Evolutionary conservation across 1,284 basidiomycete species (phyloP).

Genomic region (Pseudozyma thailandica): DNA sequence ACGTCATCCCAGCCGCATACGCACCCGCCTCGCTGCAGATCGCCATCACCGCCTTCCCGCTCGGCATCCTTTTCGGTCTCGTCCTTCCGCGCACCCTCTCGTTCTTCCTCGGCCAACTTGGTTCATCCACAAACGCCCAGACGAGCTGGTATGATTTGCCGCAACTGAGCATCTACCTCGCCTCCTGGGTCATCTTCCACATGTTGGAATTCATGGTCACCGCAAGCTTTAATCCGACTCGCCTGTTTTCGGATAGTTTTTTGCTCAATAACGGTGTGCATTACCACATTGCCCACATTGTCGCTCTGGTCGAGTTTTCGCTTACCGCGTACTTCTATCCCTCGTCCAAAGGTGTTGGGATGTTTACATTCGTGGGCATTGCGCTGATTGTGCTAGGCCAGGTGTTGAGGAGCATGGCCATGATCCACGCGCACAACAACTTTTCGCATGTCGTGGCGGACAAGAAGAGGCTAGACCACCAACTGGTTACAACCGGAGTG

Average conservation of each 20-base stretch:
- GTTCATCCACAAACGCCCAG: no score
- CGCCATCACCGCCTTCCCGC: slow-evolving; percentile 45
- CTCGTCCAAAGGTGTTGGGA: slow-evolving; percentile 6
- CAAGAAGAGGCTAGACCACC: slow-evolving; percentile 57
- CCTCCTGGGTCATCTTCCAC: slow-evolving; percentile 75
- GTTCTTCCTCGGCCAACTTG: slow-evolving; percentile 1
- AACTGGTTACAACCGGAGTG: slow-evolving; percentile 61
- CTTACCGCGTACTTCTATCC: slow-evolving; percentile 64
- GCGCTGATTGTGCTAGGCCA: slow-evolving; percentile 78
- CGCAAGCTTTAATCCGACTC: slow-evolving; percentile 91
- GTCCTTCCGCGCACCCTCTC: slow-evolving; percentile 27
- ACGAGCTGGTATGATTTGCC: slow-evolving; percentile 15
- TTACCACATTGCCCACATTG: slow-evolving; percentile 86
- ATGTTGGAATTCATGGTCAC: slow-evolving; percentile 95
- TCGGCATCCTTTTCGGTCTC: slow-evolving; percentile 49
- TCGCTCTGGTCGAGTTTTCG: slow-evolving; percentile 84
- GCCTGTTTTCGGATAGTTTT: slow-evolving; percentile 92
- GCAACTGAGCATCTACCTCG: slow-evolving; percentile 54
- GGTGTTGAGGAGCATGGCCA: slow-evolving; percentile 82
- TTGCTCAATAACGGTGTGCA: slow-evolving; percentile 87
- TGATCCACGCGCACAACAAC: slow-evolving; percentile 92
- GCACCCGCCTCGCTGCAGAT: slow-evolving; percentile 45
- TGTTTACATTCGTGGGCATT: slow-evolving; percentile 71
- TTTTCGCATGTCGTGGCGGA: slow-evolving; percentile 79
- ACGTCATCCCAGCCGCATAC: slow-evolving; percentile 49